Percentiles rank a stretch among this genome's conserved stretches.
These are phyloP conservation scores for Alisma plantagoaquatica DNA, from an alignment of 106 monocot genomes.

Conservation along the genomic window DNA sequence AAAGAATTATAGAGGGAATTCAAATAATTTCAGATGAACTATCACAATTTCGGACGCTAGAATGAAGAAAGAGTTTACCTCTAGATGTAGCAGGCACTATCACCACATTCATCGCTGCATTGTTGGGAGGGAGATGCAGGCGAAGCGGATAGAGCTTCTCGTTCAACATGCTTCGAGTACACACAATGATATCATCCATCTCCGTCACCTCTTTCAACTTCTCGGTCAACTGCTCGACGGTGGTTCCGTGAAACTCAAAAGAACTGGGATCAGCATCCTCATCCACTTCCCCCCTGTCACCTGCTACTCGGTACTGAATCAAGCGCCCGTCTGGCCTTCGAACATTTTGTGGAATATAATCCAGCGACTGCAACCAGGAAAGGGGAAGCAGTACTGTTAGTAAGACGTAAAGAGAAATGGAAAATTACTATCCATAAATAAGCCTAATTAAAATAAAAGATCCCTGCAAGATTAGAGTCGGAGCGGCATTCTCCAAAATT, in stretches of 20 bases:
- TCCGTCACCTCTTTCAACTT: conserved; percentile 49
- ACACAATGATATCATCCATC: conserved; percentile 47
- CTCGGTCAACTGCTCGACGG: conserved; percentile 39
- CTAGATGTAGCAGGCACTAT: conserved; percentile 40
- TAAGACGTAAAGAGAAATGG: no score
- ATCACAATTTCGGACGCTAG: no score
- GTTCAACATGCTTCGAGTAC: conserved; percentile 44
- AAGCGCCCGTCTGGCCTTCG: conserved; percentile 32
- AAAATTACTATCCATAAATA: no score
- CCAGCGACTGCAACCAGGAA: no score
- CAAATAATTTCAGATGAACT: no score
- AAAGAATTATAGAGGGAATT: no score
- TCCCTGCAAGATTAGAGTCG: no score
- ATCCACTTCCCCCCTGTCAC: conserved; percentile 45
- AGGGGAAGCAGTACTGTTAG: no score
- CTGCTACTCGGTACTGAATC: conserved; percentile 50
- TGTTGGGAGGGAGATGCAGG: conserved; percentile 69
- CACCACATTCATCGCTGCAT: conserved; percentile 47
- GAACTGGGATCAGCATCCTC: conserved; percentile 15
- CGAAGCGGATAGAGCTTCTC: conserved; percentile 45
- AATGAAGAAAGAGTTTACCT: conserved; percentile 39
- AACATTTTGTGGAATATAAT: no score
- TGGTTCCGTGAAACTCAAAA: conserved; percentile 49
- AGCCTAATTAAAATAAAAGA: no score
- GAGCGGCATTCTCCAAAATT: no score